These are phyloP conservation scores for Hortiboletus flavorubellus DNA, from an alignment of 768 basidiomycete genomes.

Conservation along the genomic window DNA sequence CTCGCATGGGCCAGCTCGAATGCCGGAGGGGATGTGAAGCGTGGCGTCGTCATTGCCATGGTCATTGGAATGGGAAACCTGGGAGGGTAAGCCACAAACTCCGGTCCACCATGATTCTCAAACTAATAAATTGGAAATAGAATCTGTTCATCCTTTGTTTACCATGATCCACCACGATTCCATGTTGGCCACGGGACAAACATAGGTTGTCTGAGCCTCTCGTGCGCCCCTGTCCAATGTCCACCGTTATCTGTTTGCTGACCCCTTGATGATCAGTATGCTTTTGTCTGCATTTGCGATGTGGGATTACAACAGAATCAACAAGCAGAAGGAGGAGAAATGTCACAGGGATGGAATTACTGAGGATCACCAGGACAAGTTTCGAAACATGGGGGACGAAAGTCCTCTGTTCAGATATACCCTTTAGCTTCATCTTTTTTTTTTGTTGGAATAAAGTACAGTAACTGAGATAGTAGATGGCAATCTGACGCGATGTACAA, in stretches of 20 bases:
- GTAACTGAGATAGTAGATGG: too few relatives aligned
- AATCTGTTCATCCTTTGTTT: constrained; percentile 43
- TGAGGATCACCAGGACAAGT: constrained; percentile 38
- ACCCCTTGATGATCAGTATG: constrained; percentile 34
- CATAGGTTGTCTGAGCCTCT: constrained; percentile 35
- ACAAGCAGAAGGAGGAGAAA: constrained; percentile 44
- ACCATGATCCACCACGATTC: constrained; percentile 37
- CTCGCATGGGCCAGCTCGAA: constrained; percentile 57
- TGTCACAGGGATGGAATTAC: constrained; percentile 45
- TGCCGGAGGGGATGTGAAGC: constrained; percentile 53
- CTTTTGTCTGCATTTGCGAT: constrained; percentile 41
- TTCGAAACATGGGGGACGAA: constrained; percentile 47
- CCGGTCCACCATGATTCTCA: not conserved
- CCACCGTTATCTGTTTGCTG: constrained; percentile 22
- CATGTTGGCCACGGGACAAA: constrained; percentile 36
- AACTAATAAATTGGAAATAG: constrained; percentile 18
- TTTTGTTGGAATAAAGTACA: too few relatives aligned
- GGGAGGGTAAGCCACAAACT: constrained; percentile 41
- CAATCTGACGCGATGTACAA: too few relatives aligned
- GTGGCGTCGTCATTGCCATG: constrained; percentile 50
- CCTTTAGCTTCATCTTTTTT: not conserved
- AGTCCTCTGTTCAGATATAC: constrained; percentile 54
- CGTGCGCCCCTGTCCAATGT: constrained; percentile 18
- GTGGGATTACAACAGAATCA: constrained; percentile 47
- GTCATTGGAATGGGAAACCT: constrained; percentile 55